These are phyloP conservation scores for Kregervanrija fluxuum DNA, from an alignment of 805 yeast species.

Conservation along the genomic window DNA sequence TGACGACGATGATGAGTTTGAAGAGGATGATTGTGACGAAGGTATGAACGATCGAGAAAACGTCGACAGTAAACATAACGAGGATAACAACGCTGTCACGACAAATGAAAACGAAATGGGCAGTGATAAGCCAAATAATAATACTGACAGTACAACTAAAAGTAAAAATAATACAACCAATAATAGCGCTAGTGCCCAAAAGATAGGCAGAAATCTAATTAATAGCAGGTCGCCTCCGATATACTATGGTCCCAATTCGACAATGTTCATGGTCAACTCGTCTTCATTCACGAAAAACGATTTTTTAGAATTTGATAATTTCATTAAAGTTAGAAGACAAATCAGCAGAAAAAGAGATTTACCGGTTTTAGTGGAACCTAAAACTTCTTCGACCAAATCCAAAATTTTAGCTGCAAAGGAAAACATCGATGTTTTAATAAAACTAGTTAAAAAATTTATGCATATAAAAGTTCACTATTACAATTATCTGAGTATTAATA, in stretches of 20 bases:
- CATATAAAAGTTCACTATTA: constrained; percentile 32
- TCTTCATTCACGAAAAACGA: constrained; percentile 22
- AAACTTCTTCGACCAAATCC: constrained; percentile 1
- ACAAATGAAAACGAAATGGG: constrained; percentile 1
- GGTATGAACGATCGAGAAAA: background rate
- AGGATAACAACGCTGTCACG: background rate
- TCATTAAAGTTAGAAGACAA: constrained; percentile 23
- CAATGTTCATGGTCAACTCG: constrained; percentile 38
- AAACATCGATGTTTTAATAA: constrained; percentile 29
- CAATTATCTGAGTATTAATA: constrained; percentile 31
- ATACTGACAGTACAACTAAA: too few species aligned
- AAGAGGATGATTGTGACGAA: constrained; percentile 2
- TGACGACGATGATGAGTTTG: constrained; percentile 9
- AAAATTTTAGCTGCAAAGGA: constrained; percentile 12
- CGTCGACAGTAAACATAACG: background rate
- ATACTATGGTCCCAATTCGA: constrained; percentile 47
- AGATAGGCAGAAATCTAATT: too few species aligned
- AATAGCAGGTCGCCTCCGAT: constrained; percentile 25
- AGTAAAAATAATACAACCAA: too few species aligned
- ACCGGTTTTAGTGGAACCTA: constrained; percentile 14
- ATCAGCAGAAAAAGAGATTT: constrained; percentile 24
- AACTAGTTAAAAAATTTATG: constrained; percentile 36
- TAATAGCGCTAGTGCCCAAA: too few species aligned
- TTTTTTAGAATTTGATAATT: constrained; percentile 21
- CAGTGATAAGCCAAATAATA: constrained; percentile 1